Conservation (phyloP, 768 basidiomycete species). For the Leccinum sublutescens region DNA sequence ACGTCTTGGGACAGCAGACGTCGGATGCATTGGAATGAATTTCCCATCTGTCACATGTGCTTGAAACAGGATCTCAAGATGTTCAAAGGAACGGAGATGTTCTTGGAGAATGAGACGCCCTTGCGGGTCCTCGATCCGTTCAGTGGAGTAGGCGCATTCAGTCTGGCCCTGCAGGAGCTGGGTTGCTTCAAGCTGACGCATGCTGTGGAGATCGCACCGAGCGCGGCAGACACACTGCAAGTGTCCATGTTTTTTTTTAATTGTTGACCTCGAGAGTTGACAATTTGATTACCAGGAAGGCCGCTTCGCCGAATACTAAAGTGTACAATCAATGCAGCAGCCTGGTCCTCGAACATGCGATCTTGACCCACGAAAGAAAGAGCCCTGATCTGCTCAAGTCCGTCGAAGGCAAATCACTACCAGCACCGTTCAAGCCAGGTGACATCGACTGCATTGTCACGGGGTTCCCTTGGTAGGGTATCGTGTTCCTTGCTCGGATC, state of each 20-base stretch:
- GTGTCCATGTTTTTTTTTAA: constrained; percentile 16
- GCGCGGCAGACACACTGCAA: constrained; percentile 64
- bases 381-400: constrained; percentile 38
- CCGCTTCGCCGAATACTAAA: constrained; percentile 49
- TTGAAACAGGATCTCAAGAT: constrained; percentile 29
- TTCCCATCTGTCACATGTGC: constrained; percentile 51
- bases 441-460: constrained; percentile 61
- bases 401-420: constrained; percentile 40
- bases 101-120: constrained; percentile 21
- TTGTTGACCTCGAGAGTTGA: background rate
- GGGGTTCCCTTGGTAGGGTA: constrained; percentile 71
- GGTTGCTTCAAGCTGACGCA: constrained; percentile 60
- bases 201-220: constrained; percentile 72
- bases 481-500: background rate
- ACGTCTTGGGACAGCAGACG: constrained; percentile 38
- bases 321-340: constrained; percentile 78
- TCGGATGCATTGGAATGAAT: constrained; percentile 33
- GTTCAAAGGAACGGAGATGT: constrained; percentile 34
- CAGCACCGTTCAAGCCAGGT: constrained; percentile 46
- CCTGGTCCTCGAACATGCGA: constrained; percentile 52
- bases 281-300: constrained; percentile 33
- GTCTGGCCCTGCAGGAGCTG: constrained; percentile 51
- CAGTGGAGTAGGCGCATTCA: constrained; percentile 57
- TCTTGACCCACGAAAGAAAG: constrained; percentile 50
- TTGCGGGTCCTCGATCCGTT: constrained; percentile 43